Evolutionary conservation across 768 basidiomycete genomes (phyloP), one percentile per base, ranked within the genome.

Genomic region (Chlorophyllum brunneum): DNA sequence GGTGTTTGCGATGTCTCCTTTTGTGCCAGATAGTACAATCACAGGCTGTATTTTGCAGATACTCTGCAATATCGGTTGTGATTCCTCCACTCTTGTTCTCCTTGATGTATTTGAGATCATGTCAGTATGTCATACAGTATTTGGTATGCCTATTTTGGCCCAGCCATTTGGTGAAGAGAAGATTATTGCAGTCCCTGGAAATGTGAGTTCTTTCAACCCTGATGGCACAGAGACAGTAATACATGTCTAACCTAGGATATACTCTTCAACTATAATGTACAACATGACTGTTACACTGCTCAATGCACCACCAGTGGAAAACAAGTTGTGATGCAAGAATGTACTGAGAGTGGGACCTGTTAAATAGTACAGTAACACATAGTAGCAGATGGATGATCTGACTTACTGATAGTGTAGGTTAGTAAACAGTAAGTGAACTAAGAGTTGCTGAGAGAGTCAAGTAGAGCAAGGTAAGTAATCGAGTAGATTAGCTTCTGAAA

Each of bases 1-100:
- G 64, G 58, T 65, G 8, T 59, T 64, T 29, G 50, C 55, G 3
- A 48, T 48, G 13, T 56, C 54, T 27, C 57, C 47, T n/a, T 54
- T 47, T 29, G 11, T 11, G 4, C 26, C 33, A 16, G 27, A 27
- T 40, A 41, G 42, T 20, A 41, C 51, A 18, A 42, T 58, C 22
- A 54, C 55, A 8, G 59, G 58, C 8, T 45, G 44, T 4, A 57
- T 63, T 23, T 22, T 55, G 9, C 55, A 63, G 41, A 60, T 61
- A 16, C 30, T 64, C 8, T 40, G 56, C 30, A 43, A 59, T 5
- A 20, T 43, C 18, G 22, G 16, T 11, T 13, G 16, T 20, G 16
- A 30, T 4, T 31, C 44, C 4, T 44, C 56, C 10, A 23, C 56
- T 15, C 52, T 59, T 7, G 39, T 56, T 22, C 23, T 41, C 8